Evolutionary conservation across 2,329 filamentous ascomycete genomes (phyloP), one percentile per base, ranked within the genome.

Genomic region (Aspergillus awamori): DNA sequence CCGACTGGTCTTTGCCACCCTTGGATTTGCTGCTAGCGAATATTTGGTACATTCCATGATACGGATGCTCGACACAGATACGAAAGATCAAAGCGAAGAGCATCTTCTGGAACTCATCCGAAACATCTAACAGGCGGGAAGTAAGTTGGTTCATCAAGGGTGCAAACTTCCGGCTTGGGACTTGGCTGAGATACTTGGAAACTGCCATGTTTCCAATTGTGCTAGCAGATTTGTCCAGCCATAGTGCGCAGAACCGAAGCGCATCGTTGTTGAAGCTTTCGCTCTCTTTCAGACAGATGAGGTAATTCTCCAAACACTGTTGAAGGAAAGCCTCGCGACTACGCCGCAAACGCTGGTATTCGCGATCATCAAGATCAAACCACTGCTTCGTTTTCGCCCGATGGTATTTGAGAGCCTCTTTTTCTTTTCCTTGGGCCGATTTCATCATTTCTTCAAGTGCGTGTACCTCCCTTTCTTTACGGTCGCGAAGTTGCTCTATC

Each of bases 21-120:
- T 89, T 87, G 54, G 85, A 87, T 69, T 88, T 90, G 48, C 86
- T 88, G 22, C 90, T 89, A 2, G 93, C 91, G 82, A 94, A 97
- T 45, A 99, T 92, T 69, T 98, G 93, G 74, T 99, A 96, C 88
- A 98, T 94, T 53, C 93, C 93, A 73, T 99, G 96, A 74, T 93
- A 97, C 0, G 95, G 96, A 77, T 99, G 95, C 60, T 99, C 93
- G 10, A 86, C 83, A 72, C 94, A 98, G 58, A 99, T 97, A 8
- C 88, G 88, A 70, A 88, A 87, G 4, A 98, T 88, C 17, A 99
- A 80, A 2, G 83, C 81, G 55, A 87, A 86, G 2, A 99, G 81
- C 1, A 94, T 82, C 43, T 81, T 83, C 70, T 99, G 95, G 71
- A 99, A 99, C 0, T 81, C 73, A 15, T 83, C 84, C 1, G 83